Evolutionary conservation across 768 basidiomycete species (phyloP), one percentile per base, ranked within the genome.

Genomic region (Sporobolomyces pararoseus): DNA sequence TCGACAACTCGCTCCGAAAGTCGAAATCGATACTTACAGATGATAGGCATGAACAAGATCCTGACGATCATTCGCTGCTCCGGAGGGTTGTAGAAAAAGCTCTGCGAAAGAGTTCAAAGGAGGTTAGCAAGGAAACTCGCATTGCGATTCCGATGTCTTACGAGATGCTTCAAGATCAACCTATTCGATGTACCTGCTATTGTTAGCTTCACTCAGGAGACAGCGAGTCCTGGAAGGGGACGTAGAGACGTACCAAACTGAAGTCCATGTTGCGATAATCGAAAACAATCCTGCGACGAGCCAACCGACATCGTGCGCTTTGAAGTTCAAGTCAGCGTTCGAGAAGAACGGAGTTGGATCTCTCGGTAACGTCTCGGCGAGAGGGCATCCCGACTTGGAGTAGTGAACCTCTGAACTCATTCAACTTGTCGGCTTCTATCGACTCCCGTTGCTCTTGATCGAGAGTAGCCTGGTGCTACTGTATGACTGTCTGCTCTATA

Each of bases 261-360:
- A 88, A n/a, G 82, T 80, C 25, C 81, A 77, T 7, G 83, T 83
- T 4, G 88, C 84, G 35, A 86, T 73, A 14, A 85, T 46, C 2
- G 71, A 37, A 77, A 88, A 86, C 68, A 83, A 80, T 4, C 85
- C 86, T 47, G 84, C 81, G 35, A 88, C 77, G 49, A 89, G 83
- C 88, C 88, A 89, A 0, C 88, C 89, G 79, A 88, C 86, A 80
- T 87, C 84, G 74, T 87, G 85, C 16, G 83, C 86, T 86, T 60
- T 44, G 69, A 89, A 82, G 35, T 84, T 83, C 52, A 88, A 71
- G 69, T 83, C 82, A 34, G 87, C 88, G 74, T 86, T 82, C 76
- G 86, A 84, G 62, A 87, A 81, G 42, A 90, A 79, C 7, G 87
- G 83, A 1, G 86, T 86, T 0, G 84, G 81, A 46, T 80, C 78